phyloP scores from a whole-genome alignment of 352 stramenopile species.

The Phytopythium kandeliae region DNA sequence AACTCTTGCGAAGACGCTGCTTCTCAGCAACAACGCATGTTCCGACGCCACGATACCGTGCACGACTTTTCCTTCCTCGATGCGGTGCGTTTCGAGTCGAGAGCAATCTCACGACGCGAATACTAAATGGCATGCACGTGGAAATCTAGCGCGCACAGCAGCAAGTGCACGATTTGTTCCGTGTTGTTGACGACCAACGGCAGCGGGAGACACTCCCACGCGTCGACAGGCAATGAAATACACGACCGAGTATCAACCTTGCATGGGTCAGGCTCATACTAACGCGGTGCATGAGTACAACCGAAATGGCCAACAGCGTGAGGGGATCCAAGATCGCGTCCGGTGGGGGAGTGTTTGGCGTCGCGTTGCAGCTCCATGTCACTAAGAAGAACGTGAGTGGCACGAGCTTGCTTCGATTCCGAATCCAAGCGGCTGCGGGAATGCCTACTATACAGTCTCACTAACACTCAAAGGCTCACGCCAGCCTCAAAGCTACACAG shows the following conservation, averaged over 20 bases:
- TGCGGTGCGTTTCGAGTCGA: conserved; percentile 3
- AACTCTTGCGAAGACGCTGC: neutral
- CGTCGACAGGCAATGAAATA: conserved; percentile 42
- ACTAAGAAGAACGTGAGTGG: conserved; percentile 29
- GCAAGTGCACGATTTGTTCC: conserved; percentile 58
- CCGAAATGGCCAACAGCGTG: neutral
- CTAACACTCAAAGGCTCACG: neutral
- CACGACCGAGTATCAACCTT: neutral
- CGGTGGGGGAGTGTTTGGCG: conserved; percentile 6
- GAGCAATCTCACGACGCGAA: too few relatives aligned
- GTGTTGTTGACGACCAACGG: conserved; percentile 40
- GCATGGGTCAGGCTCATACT: neutral
- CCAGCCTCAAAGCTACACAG: conserved; percentile 24
- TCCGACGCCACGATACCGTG: neutral
- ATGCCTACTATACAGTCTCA: too few relatives aligned
- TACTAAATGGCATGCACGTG: neutral
- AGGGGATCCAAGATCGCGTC: neutral
- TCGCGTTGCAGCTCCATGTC: conserved; percentile 28
- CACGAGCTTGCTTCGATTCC: neutral
- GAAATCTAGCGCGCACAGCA: conserved; percentile 34
- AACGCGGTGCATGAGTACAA: neutral
- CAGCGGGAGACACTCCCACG: conserved; percentile 40
- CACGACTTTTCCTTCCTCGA: conserved; percentile 20
- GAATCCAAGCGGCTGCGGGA: too few relatives aligned
- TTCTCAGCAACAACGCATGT: neutral